Percentiles rank a stretch among this genome's conserved stretches.
Evolutionary conservation across 2,329 filamentous ascomycete genomes (phyloP).

Genomic region (Xylariaceae sp.): DNA sequence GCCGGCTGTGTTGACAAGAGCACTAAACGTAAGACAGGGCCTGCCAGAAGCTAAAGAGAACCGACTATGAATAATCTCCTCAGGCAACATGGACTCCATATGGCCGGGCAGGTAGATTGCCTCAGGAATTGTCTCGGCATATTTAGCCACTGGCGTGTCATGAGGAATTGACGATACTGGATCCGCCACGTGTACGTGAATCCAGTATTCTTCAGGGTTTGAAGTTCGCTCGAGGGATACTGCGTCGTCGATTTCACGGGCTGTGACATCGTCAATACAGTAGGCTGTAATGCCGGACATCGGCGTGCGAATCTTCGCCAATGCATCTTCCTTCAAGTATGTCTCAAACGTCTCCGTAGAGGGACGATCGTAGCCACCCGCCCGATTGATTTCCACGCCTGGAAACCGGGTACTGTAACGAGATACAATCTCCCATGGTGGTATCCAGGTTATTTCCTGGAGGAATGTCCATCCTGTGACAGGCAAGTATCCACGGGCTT

Average conservation of each 20-base stretch:
- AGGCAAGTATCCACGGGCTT: conserved; percentile 42
- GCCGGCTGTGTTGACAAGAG: conserved; percentile 49
- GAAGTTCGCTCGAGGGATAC: conserved; percentile 62
- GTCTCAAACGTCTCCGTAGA: conserved; percentile 32
- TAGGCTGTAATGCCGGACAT: conserved; percentile 59
- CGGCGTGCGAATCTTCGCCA: conserved; percentile 49
- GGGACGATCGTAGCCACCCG: conserved; percentile 38
- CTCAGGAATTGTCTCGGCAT: conserved; percentile 55
- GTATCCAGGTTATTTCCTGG: conserved; percentile 67
- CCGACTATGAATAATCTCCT: conserved; percentile 41
- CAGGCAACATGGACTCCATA: conserved; percentile 53
- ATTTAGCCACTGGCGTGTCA: conserved; percentile 52
- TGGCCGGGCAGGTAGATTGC: conserved; percentile 58
- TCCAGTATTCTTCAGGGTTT: conserved; percentile 57
- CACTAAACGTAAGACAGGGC: conserved; percentile 58
- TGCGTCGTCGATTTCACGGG: conserved; percentile 73
- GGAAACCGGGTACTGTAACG: conserved; percentile 57
- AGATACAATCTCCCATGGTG: conserved; percentile 64
- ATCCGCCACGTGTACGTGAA: conserved; percentile 75
- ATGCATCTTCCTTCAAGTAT: conserved; percentile 39
- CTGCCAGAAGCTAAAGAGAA: conserved; percentile 50
- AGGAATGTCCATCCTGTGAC: conserved; percentile 59
- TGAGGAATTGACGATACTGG: conserved; percentile 64
- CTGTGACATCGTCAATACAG: conserved; percentile 64
- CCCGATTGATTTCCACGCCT: conserved; percentile 39